These are phyloP conservation scores for Mycotypha africana DNA, from an alignment of 371 early-diverging fungal genomes.

Conservation along the genomic window DNA sequence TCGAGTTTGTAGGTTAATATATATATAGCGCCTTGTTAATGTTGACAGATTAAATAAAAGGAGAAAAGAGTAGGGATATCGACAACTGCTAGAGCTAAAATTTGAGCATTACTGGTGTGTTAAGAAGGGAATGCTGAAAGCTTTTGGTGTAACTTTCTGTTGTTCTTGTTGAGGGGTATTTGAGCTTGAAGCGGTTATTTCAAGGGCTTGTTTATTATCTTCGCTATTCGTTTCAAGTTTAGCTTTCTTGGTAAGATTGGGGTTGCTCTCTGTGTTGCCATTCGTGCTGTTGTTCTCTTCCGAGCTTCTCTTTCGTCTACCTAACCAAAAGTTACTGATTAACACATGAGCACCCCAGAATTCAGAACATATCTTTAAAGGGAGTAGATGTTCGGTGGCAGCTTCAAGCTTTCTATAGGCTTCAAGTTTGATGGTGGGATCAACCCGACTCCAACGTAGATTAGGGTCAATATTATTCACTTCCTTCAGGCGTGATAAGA, in stretches of 20 bases:
- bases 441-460: slow-evolving; percentile 7
- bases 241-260: neutral
- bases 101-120: slow-evolving; percentile 2
- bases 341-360: slow-evolving; percentile 13
- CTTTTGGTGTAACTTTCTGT: neutral
- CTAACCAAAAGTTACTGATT: slow-evolving; percentile 11
- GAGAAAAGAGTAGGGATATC: too few species aligned
- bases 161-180: neutral
- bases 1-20: too few species aligned
- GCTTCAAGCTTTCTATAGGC: slow-evolving; percentile 6
- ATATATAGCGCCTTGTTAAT: too few species aligned
- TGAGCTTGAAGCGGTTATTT: neutral
- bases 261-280: too few species aligned
- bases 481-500: slow-evolving; percentile 7
- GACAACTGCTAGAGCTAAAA: too few species aligned
- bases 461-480: slow-evolving; percentile 4
- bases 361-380: slow-evolving; percentile 10
- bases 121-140: slow-evolving; percentile 7
- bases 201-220: neutral
- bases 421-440: slow-evolving; percentile 9
- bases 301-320: slow-evolving; percentile 4
- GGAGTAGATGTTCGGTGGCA: slow-evolving; percentile 9
- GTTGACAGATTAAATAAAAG: too few species aligned
- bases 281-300: neutral
- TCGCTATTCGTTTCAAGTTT: neutral